Evolutionary conservation across 2,329 filamentous ascomycete genomes (phyloP), one percentile per base, ranked within the genome.

Genomic region (Apiospora pterosperma): DNA sequence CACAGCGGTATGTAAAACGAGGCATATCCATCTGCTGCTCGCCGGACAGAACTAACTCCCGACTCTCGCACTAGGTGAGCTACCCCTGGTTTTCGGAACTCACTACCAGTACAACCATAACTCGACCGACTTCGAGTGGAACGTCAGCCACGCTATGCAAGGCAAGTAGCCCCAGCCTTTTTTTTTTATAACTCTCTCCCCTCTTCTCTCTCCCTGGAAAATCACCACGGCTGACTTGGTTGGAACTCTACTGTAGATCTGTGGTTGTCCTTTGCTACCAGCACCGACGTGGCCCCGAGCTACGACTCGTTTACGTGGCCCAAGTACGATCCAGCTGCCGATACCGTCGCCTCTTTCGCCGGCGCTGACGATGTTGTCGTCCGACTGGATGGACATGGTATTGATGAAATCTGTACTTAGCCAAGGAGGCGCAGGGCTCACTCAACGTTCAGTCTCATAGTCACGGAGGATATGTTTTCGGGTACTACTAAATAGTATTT

Each of bases 1-100:
- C 39, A 60, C 21, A 60, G 59, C 59, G 34, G 59, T 60, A 60
- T 23, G 59, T 60, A n/a, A 10, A 19, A 41, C n/a, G 7, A 11
- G 23, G 12, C 23, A 2, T 25, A 28, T 6, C 2, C 0, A 3
- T 25, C 7, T 31, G 7, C 5, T 16, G 36, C 10, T 28, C 8
- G 21, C 2, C 21, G 25, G 7, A 28, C 6, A 10, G 19, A 25
- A 39, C 59, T 41, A 28, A 60, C n/a, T 14, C n/a, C 10, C 19
- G n/a, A 7, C 28, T 41, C 16, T 16, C n/a, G 19, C 7, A 69
- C 71, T 68, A 0, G 68, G 70, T 0, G 71, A 73, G 38, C 36
- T 73, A 2, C 72, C 71, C 1, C 69, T 72, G 67, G 67, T 73
- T 42, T 72, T 73, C 34, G 72, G 72, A 16, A 70, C 66, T n/a